These are phyloP conservation scores for Actinidia arguta DNA, from an alignment of 179 eudicot species.

Conservation along the genomic window DNA sequence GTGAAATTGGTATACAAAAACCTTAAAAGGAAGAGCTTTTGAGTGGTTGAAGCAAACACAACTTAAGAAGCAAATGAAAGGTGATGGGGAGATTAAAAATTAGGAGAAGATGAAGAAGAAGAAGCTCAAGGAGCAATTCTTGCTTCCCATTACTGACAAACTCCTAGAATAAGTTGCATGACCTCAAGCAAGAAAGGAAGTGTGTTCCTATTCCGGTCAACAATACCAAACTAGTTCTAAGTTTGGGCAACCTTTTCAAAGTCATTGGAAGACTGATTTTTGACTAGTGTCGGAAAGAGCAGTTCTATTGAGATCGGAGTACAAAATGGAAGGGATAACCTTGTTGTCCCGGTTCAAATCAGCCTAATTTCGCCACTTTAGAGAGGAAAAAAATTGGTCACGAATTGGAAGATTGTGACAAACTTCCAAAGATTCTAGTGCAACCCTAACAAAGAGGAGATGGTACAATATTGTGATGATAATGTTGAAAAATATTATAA, in stretches of 20 bases:
- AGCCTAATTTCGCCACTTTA: not conserved
- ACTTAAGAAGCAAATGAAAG: too few species aligned
- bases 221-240: not conserved
- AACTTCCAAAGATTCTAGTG: too few species aligned
- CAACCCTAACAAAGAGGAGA: too few species aligned
- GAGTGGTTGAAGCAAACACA: too few species aligned
- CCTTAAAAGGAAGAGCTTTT: too few species aligned
- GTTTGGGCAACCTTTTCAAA: not conserved
- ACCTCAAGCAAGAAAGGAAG: not conserved
- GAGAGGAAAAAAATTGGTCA: too few species aligned
- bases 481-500: too few species aligned
- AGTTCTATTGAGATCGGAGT: not conserved
- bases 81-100: not conserved
- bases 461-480: too few species aligned
- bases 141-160: not conserved
- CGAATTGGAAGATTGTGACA: too few species aligned
- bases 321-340: not conserved
- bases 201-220: not conserved
- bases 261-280: not conserved
- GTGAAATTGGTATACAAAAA: too few species aligned
- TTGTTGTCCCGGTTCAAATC: not conserved
- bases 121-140: not conserved
- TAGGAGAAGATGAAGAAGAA: not conserved
- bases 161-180: not conserved
- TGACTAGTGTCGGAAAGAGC: not conserved